Evolutionary conservation across 1,284 basidiomycete genomes (phyloP), one percentile per base, ranked within the genome.

Genomic region (Rhodotorula sp.): DNA sequence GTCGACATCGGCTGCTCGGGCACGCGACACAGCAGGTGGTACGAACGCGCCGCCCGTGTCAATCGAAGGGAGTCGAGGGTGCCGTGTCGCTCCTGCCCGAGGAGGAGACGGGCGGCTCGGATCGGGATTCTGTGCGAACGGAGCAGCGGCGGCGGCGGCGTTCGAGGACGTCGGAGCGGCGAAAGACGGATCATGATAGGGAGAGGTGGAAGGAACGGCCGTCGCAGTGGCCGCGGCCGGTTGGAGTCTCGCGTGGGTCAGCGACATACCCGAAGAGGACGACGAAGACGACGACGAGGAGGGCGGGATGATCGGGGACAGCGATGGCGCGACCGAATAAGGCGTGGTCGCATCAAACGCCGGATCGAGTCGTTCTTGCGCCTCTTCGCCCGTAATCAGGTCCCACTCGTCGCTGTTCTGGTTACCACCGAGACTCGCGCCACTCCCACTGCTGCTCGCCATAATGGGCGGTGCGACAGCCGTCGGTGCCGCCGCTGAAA

Each of bases 201-300:
- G 22, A 15, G 22, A 4, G n/a, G 26, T 8, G 45, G 26, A 22
- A 18, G 30, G 33, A 12, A 6, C 48, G 44, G 44, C 30, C 8
- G 22, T 24, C 29, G 44, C 29, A 0, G 45, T 14, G 22, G 64
- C 5, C 8, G 58, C 42, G 6, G 64, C 29, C 64, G 66, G 42
- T 6, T n/a, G 37, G 20, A 54, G 57, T 4, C 58, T 64, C 24
- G 67, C 64, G n/a, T 44, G 18, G 30, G 45, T 51, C n/a, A 53
- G 49, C 20, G 42, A 26, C 12, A 15, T 26, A 7, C 24, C 46
- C 22, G 58, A 56, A 7, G 45, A 37, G 20, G 62, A 56, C 4
- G 67, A 22, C n/a, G 67, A 48, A 18, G 63, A 64, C 24, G 68
- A 56, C 56, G 68, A 56, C 56, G 59, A 62, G 18, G 68, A 62